Conservation (phyloP, 1,139 yeast genomes). For the Keqinozyma sinolaborantium region DNA sequence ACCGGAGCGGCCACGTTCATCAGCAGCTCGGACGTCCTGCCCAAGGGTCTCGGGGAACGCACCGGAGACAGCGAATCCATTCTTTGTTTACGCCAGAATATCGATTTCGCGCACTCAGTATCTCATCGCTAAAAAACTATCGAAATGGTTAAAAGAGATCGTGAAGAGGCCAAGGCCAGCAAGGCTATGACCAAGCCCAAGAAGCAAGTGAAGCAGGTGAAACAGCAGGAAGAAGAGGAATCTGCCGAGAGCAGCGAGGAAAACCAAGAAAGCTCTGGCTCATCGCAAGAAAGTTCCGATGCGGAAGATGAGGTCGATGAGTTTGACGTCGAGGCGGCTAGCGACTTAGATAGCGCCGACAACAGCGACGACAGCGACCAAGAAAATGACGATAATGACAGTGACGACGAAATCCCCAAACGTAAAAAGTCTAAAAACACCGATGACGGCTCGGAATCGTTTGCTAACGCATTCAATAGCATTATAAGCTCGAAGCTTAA, state of each 20-base stretch:
- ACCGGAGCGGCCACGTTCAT: not conserved
- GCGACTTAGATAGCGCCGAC: conserved; percentile 7
- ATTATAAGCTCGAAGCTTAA: conserved; percentile 82
- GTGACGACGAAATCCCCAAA: conserved; percentile 39
- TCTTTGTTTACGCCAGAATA: too few species aligned
- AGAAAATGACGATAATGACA: conserved; percentile 19
- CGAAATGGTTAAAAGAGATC: conserved; percentile 1
- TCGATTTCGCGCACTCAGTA: too few species aligned
- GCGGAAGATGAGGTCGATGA: conserved; percentile 6
- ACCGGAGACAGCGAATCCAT: too few species aligned
- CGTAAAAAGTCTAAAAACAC: conserved; percentile 51
- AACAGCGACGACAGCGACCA: conserved; percentile 16
- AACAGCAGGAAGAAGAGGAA: conserved; percentile 6
- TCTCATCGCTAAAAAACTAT: not conserved
- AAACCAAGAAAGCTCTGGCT: not conserved
- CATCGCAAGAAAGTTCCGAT: conserved; percentile 4
- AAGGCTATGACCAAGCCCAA: conserved; percentile 3
- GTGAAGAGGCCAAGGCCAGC: conserved; percentile 1
- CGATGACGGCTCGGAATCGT: conserved; percentile 69
- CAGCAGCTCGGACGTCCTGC: not conserved
- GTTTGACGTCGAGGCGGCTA: conserved; percentile 12
- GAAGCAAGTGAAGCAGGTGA: conserved; percentile 8
- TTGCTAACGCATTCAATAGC: conserved; percentile 81
- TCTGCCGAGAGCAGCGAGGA: not conserved
- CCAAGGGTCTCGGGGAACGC: not conserved